Conservation (phyloP, 352 stramenopile genomes). For the Pythium sukuiense region DNA sequence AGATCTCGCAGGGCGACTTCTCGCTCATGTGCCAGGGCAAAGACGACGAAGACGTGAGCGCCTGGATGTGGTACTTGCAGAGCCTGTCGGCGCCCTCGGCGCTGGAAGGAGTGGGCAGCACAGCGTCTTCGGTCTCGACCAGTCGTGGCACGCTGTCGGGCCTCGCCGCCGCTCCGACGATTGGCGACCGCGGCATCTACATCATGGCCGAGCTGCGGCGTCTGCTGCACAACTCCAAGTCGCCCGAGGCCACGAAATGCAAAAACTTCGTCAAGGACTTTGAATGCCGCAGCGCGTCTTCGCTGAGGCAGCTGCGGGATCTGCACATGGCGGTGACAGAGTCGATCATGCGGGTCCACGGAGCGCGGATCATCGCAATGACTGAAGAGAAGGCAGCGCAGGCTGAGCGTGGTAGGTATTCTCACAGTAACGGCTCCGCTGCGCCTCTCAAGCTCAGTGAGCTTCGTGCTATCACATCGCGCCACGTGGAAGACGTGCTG, state of each 20-base stretch:
- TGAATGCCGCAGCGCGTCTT: constrained; percentile 40
- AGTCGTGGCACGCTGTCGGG: constrained; percentile 15
- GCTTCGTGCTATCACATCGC: constrained; percentile 57
- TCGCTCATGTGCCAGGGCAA: constrained; percentile 76
- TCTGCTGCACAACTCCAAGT: constrained; percentile 79
- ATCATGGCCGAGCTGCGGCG: constrained; percentile 80
- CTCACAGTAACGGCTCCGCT: neutral
- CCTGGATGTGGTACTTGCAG: constrained; percentile 83
- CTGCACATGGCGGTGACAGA: constrained; percentile 61
- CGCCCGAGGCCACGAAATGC: constrained; percentile 64
- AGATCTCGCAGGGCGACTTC: constrained; percentile 69
- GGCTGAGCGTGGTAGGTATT: constrained; percentile 18
- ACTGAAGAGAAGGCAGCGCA: constrained; percentile 40
- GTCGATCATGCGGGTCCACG: constrained; percentile 66
- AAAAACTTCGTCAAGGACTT: constrained; percentile 65
- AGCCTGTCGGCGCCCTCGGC: constrained; percentile 43
- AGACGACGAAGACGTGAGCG: constrained; percentile 84
- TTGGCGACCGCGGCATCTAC: constrained; percentile 74
- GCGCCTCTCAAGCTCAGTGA: constrained; percentile 51
- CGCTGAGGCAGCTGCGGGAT: constrained; percentile 60
- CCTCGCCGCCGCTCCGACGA: constrained; percentile 24
- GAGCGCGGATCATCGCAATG: constrained; percentile 56
- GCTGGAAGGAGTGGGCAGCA: constrained; percentile 34
- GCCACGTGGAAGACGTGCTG: constrained; percentile 83
- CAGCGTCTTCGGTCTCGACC: neutral